Conservation (phyloP, 2,329 filamentous ascomycete genomes). For the Tympanopsis confertula region DNA sequence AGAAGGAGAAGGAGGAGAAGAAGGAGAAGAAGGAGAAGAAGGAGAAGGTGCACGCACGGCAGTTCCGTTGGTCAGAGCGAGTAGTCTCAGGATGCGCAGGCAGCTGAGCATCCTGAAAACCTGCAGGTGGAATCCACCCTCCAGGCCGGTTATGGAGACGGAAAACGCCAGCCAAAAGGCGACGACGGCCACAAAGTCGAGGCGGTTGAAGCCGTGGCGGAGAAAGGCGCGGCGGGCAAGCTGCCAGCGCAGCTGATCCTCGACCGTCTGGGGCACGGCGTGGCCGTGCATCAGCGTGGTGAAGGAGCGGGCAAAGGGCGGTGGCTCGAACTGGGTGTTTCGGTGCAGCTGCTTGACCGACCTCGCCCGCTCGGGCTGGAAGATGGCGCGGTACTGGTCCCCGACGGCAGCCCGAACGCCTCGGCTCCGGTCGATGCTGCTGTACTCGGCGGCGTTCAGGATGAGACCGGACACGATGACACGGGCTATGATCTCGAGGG, state of each 20-base stretch:
- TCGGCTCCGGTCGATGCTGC: slow-evolving; percentile 69
- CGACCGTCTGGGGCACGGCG: slow-evolving; percentile 47
- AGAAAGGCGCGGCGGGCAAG: slow-evolving; percentile 85
- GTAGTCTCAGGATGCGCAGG: slow-evolving; percentile 79
- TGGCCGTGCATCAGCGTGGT: slow-evolving; percentile 60
- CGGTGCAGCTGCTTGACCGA: slow-evolving; percentile 44
- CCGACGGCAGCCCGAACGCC: slow-evolving; percentile 64
- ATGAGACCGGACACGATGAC: slow-evolving; percentile 90
- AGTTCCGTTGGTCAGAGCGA: slow-evolving; percentile 86
- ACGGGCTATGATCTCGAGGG: slow-evolving; percentile 69
- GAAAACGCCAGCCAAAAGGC: slow-evolving; percentile 87
- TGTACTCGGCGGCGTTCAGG: slow-evolving; percentile 82
- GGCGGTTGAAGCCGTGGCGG: slow-evolving; percentile 85
- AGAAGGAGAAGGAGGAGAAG: too few species aligned
- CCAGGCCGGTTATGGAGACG: slow-evolving; percentile 58
- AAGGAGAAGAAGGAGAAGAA: neutral
- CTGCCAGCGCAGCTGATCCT: slow-evolving; percentile 71
- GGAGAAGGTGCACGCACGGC: slow-evolving; percentile 45
- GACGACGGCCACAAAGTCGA: slow-evolving; percentile 90
- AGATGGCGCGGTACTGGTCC: slow-evolving; percentile 67
- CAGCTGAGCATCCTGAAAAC: slow-evolving; percentile 96
- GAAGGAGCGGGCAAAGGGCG: slow-evolving; percentile 65
- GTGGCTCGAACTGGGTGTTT: slow-evolving; percentile 32
- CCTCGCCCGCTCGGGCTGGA: slow-evolving; percentile 67
- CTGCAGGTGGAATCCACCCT: slow-evolving; percentile 63